Base-by-base conservation (phyloP, 2,329 filamentous ascomycete genomes). In the Sclerotinia glacialis region DNA sequence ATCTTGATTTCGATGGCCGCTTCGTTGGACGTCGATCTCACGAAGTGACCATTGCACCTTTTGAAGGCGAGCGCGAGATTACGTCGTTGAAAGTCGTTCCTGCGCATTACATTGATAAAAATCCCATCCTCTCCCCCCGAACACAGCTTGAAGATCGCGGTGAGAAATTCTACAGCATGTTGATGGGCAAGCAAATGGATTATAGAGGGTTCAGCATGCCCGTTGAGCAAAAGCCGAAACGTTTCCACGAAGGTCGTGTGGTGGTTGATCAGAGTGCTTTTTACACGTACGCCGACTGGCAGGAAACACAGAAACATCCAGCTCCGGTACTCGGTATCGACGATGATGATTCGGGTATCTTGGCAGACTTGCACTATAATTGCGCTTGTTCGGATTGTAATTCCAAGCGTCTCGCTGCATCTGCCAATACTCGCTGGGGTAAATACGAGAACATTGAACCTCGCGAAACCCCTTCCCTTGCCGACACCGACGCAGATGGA, bases 1-100 rank as follows among this genome's bases (percentile, higher is more conserved):
- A 73, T 60, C 71, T 76, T 44, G 75, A 76, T 68, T 75, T 72
- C n/a, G 69, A 76, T 63, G 74, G 74, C 11, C 66, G 67, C 12
- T 66, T 71, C 12, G 73, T 74, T 52, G 70, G 71, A 50, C 71
- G 74, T 34, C 65, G 71, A 12, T 54, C 59, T 16, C 69, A 71
- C 28, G 67, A 69, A 46, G 73, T 76, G 4, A 68, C 66, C 16
- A 74, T 76, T 28, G 59, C 68, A 5, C 70, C 71, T 7, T 76
- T 71, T 60, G 71, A 74, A 37, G 74, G 74, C 9, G 70, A 76
- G 59, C 70, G 69, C 18, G 71, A 75, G 11, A 72, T 76, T 12
- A 72, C 68, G 9, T 74, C 72, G 1, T 66, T 76, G 42, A 70
- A 74, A 37, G 68, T 75, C 2, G 70, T 74, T 60, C 74, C 74